These are phyloP conservation scores for Inga laurina DNA, from an alignment of 306 rosid species.

Conservation along the genomic window DNA sequence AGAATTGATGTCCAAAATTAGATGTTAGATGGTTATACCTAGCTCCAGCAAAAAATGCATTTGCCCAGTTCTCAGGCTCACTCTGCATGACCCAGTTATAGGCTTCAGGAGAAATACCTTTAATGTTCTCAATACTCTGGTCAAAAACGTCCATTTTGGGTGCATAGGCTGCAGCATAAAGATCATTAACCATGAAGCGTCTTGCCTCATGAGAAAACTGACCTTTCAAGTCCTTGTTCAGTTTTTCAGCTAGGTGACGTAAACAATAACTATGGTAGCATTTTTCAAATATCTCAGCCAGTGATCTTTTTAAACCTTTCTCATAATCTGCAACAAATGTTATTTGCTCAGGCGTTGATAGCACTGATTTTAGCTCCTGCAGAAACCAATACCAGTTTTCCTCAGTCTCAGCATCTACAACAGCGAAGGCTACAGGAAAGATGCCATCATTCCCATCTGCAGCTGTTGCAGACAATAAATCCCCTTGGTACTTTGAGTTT, in stretches of 20 bases:
- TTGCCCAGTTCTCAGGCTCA: constrained; percentile 92
- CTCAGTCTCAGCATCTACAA: constrained; percentile 82
- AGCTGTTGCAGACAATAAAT: constrained; percentile 76
- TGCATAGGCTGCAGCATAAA: constrained; percentile 84
- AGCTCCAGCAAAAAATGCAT: constrained; percentile 75
- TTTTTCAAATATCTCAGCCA: constrained; percentile 73
- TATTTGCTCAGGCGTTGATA: constrained; percentile 59
- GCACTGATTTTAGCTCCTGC: constrained; percentile 64
- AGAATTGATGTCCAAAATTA: constrained; percentile 83
- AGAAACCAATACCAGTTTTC: constrained; percentile 97
- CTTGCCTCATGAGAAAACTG: constrained; percentile 98
- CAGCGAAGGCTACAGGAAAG: constrained; percentile 89
- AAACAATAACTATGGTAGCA: constrained; percentile 80
- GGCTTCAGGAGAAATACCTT: constrained; percentile 93
- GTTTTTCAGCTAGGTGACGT: constrained; percentile 86
- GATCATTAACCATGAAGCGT: constrained; percentile 86
- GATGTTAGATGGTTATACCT: constrained; percentile 82
- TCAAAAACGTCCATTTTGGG: constrained; percentile 71
- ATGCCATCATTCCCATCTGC: constrained; percentile 85
- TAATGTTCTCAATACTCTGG: constrained; percentile 66
- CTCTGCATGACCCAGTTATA: constrained; percentile 82
- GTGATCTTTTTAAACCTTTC: constrained; percentile 67
- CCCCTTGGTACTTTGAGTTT: constrained; percentile 92
- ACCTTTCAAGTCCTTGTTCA: constrained; percentile 90
- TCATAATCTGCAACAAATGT: constrained; percentile 86